Conservation (phyloP, 2,329 filamentous ascomycete species). For the Beauveria scarabaeidicola region DNA sequence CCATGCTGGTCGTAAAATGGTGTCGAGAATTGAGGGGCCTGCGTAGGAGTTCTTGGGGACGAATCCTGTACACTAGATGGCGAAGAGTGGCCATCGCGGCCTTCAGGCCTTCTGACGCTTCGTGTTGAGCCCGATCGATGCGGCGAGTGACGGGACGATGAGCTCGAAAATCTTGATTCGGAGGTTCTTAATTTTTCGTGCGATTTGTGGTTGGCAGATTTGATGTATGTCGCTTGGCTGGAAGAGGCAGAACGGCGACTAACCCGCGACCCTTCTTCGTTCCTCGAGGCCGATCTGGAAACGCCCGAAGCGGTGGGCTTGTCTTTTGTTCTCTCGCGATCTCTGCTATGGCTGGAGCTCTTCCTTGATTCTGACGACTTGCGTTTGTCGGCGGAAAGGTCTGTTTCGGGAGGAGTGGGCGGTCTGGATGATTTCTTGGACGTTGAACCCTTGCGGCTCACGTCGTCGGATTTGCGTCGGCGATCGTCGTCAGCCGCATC, state of each 20-base stretch:
- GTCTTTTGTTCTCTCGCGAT: constrained; percentile 17
- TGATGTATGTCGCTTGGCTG: constrained; percentile 49
- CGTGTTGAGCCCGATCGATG: constrained; percentile 32
- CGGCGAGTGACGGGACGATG: constrained; percentile 26
- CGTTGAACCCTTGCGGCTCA: constrained; percentile 28
- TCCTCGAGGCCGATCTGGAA: constrained; percentile 36
- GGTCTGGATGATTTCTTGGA: constrained; percentile 39
- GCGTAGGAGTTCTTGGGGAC: constrained; percentile 54
- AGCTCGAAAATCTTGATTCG: constrained; percentile 26
- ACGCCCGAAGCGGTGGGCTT: constrained; percentile 37
- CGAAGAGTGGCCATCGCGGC: constrained; percentile 34
- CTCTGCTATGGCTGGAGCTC: background rate
- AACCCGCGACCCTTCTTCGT: constrained; percentile 43
- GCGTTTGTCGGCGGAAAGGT: constrained; percentile 39
- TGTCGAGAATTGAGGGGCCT: constrained; percentile 42
- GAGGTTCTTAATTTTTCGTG: constrained; percentile 27
- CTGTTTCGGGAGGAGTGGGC: constrained; percentile 58
- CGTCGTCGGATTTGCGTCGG: constrained; percentile 40
- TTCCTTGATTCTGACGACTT: constrained; percentile 15
- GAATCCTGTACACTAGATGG: constrained; percentile 43
- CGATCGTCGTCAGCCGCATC: constrained; percentile 32
- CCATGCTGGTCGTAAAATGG: constrained; percentile 33
- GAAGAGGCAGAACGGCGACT: constrained; percentile 48
- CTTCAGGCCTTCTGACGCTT: constrained; percentile 28
- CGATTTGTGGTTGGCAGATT: constrained; percentile 25